Base-by-base conservation (phyloP, 164 flowering plant genomes). In the Stephania yunnanensis region DNA sequence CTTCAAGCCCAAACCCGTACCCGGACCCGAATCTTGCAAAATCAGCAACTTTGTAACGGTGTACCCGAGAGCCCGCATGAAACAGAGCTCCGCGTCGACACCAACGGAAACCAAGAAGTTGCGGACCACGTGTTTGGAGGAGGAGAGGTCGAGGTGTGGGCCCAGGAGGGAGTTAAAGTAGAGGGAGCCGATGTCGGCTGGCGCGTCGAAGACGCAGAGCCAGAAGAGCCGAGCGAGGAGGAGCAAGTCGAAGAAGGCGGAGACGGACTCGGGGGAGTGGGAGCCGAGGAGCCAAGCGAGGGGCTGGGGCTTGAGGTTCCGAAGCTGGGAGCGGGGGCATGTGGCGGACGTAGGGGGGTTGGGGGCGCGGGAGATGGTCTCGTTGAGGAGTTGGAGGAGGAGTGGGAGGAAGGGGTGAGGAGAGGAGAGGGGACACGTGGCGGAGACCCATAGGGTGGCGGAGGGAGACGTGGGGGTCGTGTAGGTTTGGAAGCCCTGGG, bases 51-150 rank as follows among this genome's bases (percentile, higher is more conserved):
- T 95, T 7, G 92, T 86, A 69, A 87, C 45, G 78, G 89, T 85
- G 88, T 95, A 93, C 67, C 94, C 92, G 7, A 89, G 46, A 66
- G 93, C 77, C 78, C 97, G 95, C 87, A 85, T 86, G 82, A 95
- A 81, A 17, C 92, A 84, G 12, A 89, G 84, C 83, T 95, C 99
- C 2, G 78, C 87, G 72, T 95, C 99, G 0, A 85, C 87, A 6
- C 98, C 99, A 0, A 86, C 76, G 0, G 90, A 70, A n/a, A 78
- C n/a, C 58, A 93, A 79, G 80, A 92, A 90, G 4, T 84, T 84
- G 42, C 85, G 80, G 46, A 90, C 79, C 25, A 83, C 84, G 77
- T 81, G 83, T 13, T 80, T 71, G 68, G 82, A 83, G 19, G 89
- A 48, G 1, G 64, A 67, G 44, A 85, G 70, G 44, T 85, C 84